A percentile compares a stretch with the other conserved stretches of the same genome.
Conservation (phyloP, 2,329 filamentous ascomycete species). For the Aspergillus glaucus region DNA sequence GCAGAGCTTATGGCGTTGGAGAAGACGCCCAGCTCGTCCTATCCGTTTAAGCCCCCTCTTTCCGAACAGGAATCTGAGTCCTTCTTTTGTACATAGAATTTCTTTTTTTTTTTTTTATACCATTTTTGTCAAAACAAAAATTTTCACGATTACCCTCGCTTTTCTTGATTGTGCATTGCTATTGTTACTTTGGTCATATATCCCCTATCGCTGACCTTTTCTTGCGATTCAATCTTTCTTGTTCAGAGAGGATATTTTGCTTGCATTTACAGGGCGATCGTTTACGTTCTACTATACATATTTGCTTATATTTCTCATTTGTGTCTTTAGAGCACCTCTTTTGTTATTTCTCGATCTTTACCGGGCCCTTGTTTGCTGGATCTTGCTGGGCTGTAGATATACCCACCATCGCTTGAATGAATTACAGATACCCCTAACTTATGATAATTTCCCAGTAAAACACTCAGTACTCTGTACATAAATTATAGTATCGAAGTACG, state of each 20-base stretch:
- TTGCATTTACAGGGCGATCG: constrained; percentile 23
- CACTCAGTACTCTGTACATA: neutral
- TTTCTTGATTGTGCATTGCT: constrained; percentile 2
- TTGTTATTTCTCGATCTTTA: constrained; percentile 6
- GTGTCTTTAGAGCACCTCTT: neutral
- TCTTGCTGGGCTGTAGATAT: constrained; percentile 5
- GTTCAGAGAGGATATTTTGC: constrained; percentile 15
- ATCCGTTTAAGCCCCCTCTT: constrained; percentile 50
- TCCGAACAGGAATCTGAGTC: constrained; percentile 13
- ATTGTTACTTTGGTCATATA: constrained; percentile 17
- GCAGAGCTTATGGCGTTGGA: constrained; percentile 55
- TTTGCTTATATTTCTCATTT: constrained; percentile 3
- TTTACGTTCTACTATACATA: constrained; percentile 14
- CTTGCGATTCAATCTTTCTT: constrained; percentile 5
- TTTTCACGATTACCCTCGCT: constrained; percentile 8
- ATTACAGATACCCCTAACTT: too few relatives aligned
- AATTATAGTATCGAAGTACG: neutral
- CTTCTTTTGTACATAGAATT: constrained; percentile 19
- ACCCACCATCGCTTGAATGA: constrained; percentile 1
- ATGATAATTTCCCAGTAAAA: too few relatives aligned
- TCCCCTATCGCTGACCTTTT: constrained; percentile 3
- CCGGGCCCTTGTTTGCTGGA: constrained; percentile 14
- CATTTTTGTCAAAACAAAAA: neutral
- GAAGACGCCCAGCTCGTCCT: constrained; percentile 59
- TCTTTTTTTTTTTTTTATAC: neutral